These are phyloP conservation scores for Withania somnifera DNA, from an alignment of 305 asterid genomes.

Conservation along the genomic window DNA sequence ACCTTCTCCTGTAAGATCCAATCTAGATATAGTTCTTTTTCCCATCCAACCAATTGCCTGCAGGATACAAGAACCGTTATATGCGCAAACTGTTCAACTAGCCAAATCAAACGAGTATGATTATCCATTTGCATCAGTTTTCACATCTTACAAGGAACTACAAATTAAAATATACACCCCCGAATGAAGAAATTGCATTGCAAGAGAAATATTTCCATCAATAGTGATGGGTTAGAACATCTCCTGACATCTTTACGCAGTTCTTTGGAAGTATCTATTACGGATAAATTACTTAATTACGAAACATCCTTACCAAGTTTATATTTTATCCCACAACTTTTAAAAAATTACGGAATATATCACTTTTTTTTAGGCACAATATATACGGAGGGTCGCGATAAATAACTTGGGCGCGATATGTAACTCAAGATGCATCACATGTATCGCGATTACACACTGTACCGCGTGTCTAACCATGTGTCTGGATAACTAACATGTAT, in stretches of 20 bases:
- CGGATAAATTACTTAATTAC: too few species aligned
- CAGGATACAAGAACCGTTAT: slow-evolving; percentile 1
- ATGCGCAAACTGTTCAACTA: background rate
- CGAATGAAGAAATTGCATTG: background rate
- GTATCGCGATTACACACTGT: too few species aligned
- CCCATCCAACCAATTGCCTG: slow-evolving; percentile 59
- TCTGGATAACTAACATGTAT: too few species aligned
- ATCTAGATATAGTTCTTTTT: slow-evolving; percentile 35
- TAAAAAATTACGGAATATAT: too few species aligned
- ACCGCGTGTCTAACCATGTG: too few species aligned
- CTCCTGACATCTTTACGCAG: background rate
- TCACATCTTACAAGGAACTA: background rate
- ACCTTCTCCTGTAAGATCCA: slow-evolving; percentile 62
- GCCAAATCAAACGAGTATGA: background rate
- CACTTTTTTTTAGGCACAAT: too few species aligned
- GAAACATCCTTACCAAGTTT: too few species aligned
- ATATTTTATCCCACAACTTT: too few species aligned
- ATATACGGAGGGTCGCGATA: too few species aligned
- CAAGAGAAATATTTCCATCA: background rate
- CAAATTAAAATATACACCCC: background rate
- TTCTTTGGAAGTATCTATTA: background rate
- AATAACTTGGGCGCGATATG: too few species aligned
- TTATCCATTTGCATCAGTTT: background rate
- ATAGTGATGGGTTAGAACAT: background rate
- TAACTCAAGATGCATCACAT: too few species aligned